A percentile compares a stretch with the other conserved stretches of the same genome.
These are phyloP conservation scores for Mucuna pruriens DNA, from an alignment of 306 rosid species.

Conservation along the genomic window DNA sequence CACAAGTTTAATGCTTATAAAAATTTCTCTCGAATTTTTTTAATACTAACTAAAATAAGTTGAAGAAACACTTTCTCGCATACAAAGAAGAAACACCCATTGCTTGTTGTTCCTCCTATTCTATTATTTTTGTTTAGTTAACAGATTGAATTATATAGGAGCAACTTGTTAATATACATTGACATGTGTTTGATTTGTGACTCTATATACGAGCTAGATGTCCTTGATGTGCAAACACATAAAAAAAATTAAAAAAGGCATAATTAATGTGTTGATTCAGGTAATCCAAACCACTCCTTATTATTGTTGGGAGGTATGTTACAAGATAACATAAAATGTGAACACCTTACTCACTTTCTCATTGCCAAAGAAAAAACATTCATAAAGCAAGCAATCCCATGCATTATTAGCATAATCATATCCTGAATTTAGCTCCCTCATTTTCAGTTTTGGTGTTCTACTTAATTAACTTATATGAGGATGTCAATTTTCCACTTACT, in stretches of 20 bases:
- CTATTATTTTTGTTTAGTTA: no score
- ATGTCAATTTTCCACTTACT: neutral
- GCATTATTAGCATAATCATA: neutral
- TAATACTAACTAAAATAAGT: no score
- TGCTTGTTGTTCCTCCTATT: no score
- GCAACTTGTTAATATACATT: no score
- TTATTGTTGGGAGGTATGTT: slow-evolving; percentile 20
- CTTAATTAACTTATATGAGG: neutral
- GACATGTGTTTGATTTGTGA: no score
- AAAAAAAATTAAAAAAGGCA: neutral
- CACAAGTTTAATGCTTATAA: no score
- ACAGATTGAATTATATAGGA: no score
- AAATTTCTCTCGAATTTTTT: no score
- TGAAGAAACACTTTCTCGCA: no score
- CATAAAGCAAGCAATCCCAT: slow-evolving; percentile 14
- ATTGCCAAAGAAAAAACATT: slow-evolving; percentile 19
- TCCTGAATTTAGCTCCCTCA: neutral
- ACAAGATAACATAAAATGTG: slow-evolving; percentile 14
- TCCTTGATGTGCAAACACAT: neutral
- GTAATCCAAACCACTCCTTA: neutral
- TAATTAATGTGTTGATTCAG: neutral
- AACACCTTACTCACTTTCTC: slow-evolving; percentile 6
- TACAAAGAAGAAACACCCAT: no score
- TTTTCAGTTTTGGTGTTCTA: neutral
- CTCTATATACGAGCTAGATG: neutral